Evolutionary conservation across 164 flowering plant species (phyloP).

Genomic region (Piper longum): DNA sequence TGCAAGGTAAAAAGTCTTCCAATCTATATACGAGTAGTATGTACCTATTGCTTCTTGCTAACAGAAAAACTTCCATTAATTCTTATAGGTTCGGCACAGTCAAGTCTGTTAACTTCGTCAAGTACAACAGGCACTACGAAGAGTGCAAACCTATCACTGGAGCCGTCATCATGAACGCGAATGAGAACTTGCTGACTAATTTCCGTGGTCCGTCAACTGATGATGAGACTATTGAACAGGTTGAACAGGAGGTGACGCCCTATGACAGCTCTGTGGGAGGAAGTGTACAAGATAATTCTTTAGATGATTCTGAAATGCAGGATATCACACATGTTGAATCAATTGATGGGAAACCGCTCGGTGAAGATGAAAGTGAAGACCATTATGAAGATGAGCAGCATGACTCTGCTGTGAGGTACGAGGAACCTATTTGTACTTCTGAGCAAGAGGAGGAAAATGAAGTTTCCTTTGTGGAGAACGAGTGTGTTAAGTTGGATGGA

Average conservation of each 20-base stretch:
- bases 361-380: conserved; percentile 12
- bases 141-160: neutral
- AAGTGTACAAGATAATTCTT: neutral
- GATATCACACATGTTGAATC: conserved; percentile 1
- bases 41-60: neutral
- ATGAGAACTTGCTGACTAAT: conserved; percentile 5
- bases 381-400: neutral
- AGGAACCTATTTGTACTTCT: neutral
- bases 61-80: neutral
- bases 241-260: conserved; percentile 2
- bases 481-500: neutral
- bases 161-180: conserved; percentile 10
- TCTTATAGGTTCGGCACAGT: conserved; percentile 80
- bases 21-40: neutral
- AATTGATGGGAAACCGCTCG: neutral
- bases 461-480: neutral
- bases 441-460: neutral
- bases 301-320: conserved; percentile 8
- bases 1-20: conserved; percentile 37
- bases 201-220: conserved; percentile 9
- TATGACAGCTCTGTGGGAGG: conserved; percentile 6
- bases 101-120: conserved; percentile 47
- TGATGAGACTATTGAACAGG: neutral
- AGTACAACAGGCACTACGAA: conserved; percentile 8
- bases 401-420: neutral